Evolutionary conservation across 2,329 filamentous ascomycete species (phyloP).

Genomic region (Verticillium alfalfae): DNA sequence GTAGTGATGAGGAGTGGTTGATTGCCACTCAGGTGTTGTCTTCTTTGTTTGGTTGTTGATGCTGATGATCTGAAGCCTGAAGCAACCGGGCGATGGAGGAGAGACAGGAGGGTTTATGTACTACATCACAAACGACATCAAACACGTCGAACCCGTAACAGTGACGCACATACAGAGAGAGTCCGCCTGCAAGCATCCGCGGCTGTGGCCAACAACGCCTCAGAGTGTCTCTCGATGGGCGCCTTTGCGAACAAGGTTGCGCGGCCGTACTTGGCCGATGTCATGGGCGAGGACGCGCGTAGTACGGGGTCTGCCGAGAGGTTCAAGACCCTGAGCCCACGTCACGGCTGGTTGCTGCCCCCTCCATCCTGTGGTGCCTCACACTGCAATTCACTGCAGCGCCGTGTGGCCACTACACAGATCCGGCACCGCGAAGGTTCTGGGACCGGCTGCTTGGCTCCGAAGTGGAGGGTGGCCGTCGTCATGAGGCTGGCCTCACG

Average conservation of each 20-base stretch:
- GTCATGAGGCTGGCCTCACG: neutral
- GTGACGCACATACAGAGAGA: neutral
- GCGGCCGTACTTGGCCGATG: neutral
- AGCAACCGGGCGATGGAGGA: neutral
- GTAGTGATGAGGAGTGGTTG: neutral
- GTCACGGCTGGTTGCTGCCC: neutral
- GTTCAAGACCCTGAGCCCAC: neutral
- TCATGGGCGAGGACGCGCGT: neutral
- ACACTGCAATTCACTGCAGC: neutral
- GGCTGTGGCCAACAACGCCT: neutral
- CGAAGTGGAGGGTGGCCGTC: neutral
- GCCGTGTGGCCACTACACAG: neutral
- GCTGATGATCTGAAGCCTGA: neutral
- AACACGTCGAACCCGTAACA: neutral
- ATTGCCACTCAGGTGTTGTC: neutral
- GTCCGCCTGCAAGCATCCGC: neutral
- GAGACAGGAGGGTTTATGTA: neutral
- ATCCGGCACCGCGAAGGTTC: neutral
- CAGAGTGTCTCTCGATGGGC: neutral
- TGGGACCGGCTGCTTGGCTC: neutral
- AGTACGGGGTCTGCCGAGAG: neutral
- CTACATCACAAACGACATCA: neutral
- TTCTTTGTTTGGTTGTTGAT: neutral
- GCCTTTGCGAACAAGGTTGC: neutral
- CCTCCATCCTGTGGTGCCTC: neutral